Conservation (phyloP, 805 yeast species). For the Metschnikowia borealis region DNA sequence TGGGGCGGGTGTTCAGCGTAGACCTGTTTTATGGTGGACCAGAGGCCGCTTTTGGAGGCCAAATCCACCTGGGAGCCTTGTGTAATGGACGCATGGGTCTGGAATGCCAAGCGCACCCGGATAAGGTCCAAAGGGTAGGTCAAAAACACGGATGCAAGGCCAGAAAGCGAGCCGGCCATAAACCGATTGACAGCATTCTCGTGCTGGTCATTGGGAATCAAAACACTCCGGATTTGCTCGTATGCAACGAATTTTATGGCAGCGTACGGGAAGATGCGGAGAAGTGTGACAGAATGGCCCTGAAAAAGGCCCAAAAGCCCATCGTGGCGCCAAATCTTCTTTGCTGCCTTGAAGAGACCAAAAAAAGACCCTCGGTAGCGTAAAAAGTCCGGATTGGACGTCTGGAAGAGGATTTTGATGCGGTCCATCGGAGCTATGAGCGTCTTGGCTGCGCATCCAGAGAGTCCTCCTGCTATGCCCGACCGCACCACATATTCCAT, state of each 20-base stretch:
- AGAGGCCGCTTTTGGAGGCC: conserved; percentile 10
- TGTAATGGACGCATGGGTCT: conserved; percentile 43
- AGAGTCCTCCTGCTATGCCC: conserved; percentile 91
- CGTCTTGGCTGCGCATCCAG: conserved; percentile 95
- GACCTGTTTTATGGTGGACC: conserved; percentile 29
- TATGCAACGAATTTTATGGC: conserved; percentile 95
- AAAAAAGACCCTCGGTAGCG: conserved; percentile 74
- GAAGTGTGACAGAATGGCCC: conserved; percentile 91
- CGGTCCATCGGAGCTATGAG: conserved; percentile 93
- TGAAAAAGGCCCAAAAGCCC: conserved; percentile 83
- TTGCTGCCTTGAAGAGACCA: conserved; percentile 74
- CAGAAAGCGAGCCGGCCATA: conserved; percentile 86
- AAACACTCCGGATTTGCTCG: conserved; percentile 77
- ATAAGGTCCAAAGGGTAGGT: conserved; percentile 92
- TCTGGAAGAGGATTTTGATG: conserved; percentile 91
- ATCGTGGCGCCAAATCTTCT: conserved; percentile 59
- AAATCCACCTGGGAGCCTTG: too few species aligned
- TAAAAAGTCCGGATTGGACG: conserved; percentile 84
- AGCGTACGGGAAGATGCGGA: conserved; percentile 94
- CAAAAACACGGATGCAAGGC: conserved; percentile 77
- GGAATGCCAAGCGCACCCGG: conserved; percentile 88
- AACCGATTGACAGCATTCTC: conserved; percentile 82
- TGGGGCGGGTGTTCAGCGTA: conserved; percentile 37
- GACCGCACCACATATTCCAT: conserved; percentile 75
- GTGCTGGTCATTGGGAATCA: conserved; percentile 69